Conservation (phyloP, 192 early-diverging fungal species). For the Mortierella antarctica region DNA sequence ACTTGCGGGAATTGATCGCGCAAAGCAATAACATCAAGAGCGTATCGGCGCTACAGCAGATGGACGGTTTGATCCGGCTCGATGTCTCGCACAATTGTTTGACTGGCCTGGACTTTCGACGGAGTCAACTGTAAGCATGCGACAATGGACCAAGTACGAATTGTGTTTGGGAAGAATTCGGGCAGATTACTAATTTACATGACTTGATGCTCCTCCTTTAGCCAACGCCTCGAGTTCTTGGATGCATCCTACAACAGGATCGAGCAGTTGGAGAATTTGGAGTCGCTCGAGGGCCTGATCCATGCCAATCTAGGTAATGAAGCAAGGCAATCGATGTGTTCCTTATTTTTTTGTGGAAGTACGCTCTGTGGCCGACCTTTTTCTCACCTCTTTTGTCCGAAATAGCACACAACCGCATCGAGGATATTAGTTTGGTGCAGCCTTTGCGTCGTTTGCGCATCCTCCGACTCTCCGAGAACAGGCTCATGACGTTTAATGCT, state of each 20-base stretch:
- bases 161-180: background rate
- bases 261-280: slow-evolving; percentile 49
- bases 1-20: slow-evolving; percentile 53
- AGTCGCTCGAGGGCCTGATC: slow-evolving; percentile 46
- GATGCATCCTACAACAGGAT: slow-evolving; percentile 60
- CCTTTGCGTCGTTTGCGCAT: slow-evolving; percentile 45
- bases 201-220: slow-evolving; percentile 15
- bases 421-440: slow-evolving; percentile 49
- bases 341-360: background rate
- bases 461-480: slow-evolving; percentile 56
- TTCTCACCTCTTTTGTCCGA: background rate
- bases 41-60: slow-evolving; percentile 43
- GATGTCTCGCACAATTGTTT: slow-evolving; percentile 54
- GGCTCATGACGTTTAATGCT: slow-evolving; percentile 51
- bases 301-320: slow-evolving; percentile 55
- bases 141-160: background rate
- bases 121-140: slow-evolving; percentile 48
- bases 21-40: slow-evolving; percentile 55
- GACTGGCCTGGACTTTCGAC: slow-evolving; percentile 42
- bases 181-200: background rate
- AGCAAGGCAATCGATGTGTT: background rate
- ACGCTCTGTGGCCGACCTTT: background rate
- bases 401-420: slow-evolving; percentile 58
- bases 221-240: slow-evolving; percentile 53
- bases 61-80: slow-evolving; percentile 50